These are phyloP conservation scores for Plectosphaerella plurivora DNA, from an alignment of 2,329 filamentous ascomycete species.

Conservation along the genomic window DNA sequence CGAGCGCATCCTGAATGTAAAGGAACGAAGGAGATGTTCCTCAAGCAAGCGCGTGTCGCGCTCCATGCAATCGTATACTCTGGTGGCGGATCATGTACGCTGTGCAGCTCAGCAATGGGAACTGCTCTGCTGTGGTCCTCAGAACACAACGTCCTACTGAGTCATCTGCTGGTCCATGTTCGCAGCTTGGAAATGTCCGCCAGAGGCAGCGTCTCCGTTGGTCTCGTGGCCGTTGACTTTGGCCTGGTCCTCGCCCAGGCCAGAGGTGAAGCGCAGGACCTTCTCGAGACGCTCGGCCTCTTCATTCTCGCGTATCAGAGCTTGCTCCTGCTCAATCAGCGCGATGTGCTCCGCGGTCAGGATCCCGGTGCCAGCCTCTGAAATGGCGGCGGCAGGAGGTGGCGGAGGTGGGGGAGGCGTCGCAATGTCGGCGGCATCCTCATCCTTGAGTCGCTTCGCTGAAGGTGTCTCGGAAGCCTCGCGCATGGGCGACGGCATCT, in stretches of 20 bases:
- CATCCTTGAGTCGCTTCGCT: conserved; percentile 47
- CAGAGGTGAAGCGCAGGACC: conserved; percentile 30
- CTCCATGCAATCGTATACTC: too few relatives aligned
- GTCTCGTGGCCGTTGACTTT: neutral
- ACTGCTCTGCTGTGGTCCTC: too few relatives aligned
- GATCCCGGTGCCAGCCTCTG: conserved; percentile 22
- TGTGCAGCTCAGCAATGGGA: too few relatives aligned
- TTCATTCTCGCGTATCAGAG: conserved; percentile 47
- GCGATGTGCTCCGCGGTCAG: conserved; percentile 37
- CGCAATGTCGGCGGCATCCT: conserved; percentile 27
- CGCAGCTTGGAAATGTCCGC: neutral
- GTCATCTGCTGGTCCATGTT: too few relatives aligned
- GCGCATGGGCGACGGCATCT: conserved; percentile 33
- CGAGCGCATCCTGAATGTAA: too few relatives aligned
- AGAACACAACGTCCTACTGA: too few relatives aligned
- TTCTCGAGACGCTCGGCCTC: conserved; percentile 47
- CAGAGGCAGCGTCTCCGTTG: neutral
- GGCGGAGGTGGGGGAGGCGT: conserved; percentile 47
- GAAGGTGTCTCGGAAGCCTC: conserved; percentile 52
- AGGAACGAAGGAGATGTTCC: too few relatives aligned
- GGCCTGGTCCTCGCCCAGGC: neutral
- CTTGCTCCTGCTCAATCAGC: conserved; percentile 46
- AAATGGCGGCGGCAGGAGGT: conserved; percentile 29
- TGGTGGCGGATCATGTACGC: too few relatives aligned
- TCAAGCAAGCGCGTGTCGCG: too few relatives aligned